These are phyloP conservation scores for Areca catechu DNA, from an alignment of 176 grass and related monocot species.

Conservation along the genomic window DNA sequence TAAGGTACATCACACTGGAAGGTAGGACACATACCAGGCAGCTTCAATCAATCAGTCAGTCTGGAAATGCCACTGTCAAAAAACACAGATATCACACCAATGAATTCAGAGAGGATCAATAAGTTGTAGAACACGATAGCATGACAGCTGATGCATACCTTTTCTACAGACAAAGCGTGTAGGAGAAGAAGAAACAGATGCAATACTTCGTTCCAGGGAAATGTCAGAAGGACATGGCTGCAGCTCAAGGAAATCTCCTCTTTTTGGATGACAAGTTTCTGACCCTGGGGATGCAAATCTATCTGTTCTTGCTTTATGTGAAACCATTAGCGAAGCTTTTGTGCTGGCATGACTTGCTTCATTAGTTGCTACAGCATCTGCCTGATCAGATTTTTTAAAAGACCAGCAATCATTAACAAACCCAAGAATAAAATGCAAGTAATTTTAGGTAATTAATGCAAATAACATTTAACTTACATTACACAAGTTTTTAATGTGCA, in stretches of 20 bases:
- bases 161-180: no score
- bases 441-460: not conserved
- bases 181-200: slow-evolving; percentile 34
- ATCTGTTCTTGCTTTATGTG: slow-evolving; percentile 1
- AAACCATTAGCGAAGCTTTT: not conserved
- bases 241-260: not conserved
- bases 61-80: not conserved
- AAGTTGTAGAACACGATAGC: not conserved
- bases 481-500: slow-evolving; percentile 67
- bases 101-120: not conserved
- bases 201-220: slow-evolving; percentile 23
- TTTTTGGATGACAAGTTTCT: slow-evolving; percentile 25
- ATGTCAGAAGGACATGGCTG: slow-evolving; percentile 21
- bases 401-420: not conserved
- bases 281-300: slow-evolving; percentile 24
- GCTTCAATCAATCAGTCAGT: not conserved
- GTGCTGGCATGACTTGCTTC: not conserved
- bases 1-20: no score
- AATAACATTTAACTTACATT: slow-evolving; percentile 39
- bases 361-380: not conserved
- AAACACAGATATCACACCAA: not conserved
- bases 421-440: not conserved
- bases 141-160: not conserved
- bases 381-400: slow-evolving; percentile 3
- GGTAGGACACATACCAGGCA: no score